Evolutionary conservation across 164 flowering plant species (phyloP), one percentile per base, ranked within the genome.

Genomic region (Piper betle): DNA sequence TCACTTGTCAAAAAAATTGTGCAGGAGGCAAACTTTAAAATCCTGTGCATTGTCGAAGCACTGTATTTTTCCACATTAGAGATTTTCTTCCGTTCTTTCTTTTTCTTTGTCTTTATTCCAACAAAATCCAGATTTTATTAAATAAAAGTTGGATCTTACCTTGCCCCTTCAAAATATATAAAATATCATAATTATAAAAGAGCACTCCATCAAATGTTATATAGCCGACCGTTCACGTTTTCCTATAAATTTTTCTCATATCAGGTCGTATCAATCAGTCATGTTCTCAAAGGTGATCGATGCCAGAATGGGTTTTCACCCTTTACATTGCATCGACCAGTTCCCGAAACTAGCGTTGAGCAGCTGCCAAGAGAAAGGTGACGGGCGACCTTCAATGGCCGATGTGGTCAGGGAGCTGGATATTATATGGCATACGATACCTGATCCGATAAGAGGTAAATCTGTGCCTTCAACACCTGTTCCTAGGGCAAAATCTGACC

Each of bases 321-420:
- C 84, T 5, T 73, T 81, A 1, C 82, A 83, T 53, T 80, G 83
- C 57, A 56, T 81, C 0, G 79, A 77, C 68, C 79, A 64, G 74
- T 80, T 85, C 56, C 53, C 75, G 37, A 65, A 67, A 18, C 69
- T 85, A 68, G 85, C 86, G 20, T 72, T 83, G 50, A 60, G 62
- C 40, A 83, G 92, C 71, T 80, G 82, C 66, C 68, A 70, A 41
- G 84, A 79, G 39, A 70, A 77, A 52, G 69, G 80, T 3, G 83
- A 83, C 41, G 41, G 52, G 5, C 74, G 92, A 52, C 92, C 88
- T 11, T 75, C 85, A 2, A 78, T 85, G 84, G 53, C 76, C 54
- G 84, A 80, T n/a, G 80, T 85, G 37, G 88, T 85, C 4, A 69
- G 85, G 62, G 84, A 81, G 70, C 76, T 83, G n/a, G 88, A 85